A percentile compares a stretch with the other conserved stretches of the same genome.
Conservation (phyloP, 805 yeast species). For the Wickerhamomyces pijperi region DNA sequence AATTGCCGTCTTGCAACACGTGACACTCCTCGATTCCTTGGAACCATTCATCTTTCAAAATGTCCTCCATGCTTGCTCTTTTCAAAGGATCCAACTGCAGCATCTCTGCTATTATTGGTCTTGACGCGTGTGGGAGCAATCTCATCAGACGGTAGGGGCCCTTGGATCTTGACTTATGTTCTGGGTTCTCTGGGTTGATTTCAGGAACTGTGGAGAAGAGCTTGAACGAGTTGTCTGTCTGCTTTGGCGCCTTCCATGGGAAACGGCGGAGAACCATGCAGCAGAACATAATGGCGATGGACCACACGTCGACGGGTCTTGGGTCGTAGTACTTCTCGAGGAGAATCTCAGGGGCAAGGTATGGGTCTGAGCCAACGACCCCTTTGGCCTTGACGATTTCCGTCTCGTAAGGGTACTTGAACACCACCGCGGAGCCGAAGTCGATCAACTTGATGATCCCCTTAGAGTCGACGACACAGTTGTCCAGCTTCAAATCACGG, state of each 20-base stretch:
- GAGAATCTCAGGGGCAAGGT: slow-evolving; percentile 87
- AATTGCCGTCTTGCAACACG: slow-evolving; percentile 14
- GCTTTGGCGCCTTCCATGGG: slow-evolving; percentile 93
- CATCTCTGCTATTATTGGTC: slow-evolving; percentile 56
- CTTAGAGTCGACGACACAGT: slow-evolving; percentile 67
- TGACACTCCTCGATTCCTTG: slow-evolving; percentile 43
- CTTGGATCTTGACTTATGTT: slow-evolving; percentile 29
- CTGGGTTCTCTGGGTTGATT: slow-evolving; percentile 15
- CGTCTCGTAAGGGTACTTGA: slow-evolving; percentile 50
- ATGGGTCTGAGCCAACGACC: slow-evolving; percentile 92
- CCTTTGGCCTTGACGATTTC: slow-evolving; percentile 64
- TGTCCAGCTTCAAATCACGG: slow-evolving; percentile 85
- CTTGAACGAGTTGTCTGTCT: slow-evolving; percentile 61
- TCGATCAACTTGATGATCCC: slow-evolving; percentile 85
- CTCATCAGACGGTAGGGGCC: slow-evolving; percentile 71
- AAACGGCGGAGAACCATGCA: slow-evolving; percentile 81
- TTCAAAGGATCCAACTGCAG: slow-evolving; percentile 44
- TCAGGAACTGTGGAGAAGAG: slow-evolving; percentile 43
- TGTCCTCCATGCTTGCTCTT: slow-evolving; percentile 48
- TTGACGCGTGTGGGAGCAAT: slow-evolving; percentile 56
- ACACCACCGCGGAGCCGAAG: slow-evolving; percentile 86
- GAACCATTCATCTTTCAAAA: slow-evolving; percentile 48
- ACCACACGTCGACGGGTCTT: slow-evolving; percentile 85
- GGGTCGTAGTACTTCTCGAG: slow-evolving; percentile 58
- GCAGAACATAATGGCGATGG: slow-evolving; percentile 82